A percentile compares a stretch with the other conserved stretches of the same genome.
Conservation (phyloP, 2,329 filamentous ascomycete species). For the Fusarium papillatum region DNA sequence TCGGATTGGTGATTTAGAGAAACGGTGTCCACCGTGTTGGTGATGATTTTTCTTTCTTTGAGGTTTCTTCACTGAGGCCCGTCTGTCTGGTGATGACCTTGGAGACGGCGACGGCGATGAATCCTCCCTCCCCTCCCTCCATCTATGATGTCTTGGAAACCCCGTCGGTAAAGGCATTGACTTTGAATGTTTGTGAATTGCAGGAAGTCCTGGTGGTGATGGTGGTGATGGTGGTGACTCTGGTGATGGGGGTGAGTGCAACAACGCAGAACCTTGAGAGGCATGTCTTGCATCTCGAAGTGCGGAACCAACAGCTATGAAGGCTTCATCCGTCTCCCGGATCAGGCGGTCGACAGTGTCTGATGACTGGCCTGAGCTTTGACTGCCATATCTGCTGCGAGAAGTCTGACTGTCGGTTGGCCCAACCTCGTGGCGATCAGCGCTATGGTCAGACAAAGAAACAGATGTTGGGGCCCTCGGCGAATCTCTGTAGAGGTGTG, state of each 20-base stretch:
- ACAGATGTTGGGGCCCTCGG: constrained; percentile 27
- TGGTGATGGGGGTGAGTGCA: constrained; percentile 29
- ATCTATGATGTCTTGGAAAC: constrained; percentile 29
- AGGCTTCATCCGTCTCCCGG: constrained; percentile 64
- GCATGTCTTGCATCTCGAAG: constrained; percentile 51
- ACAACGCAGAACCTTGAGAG: constrained; percentile 29
- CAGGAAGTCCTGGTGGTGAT: constrained; percentile 29
- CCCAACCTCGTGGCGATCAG: constrained; percentile 22
- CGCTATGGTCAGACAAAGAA: constrained; percentile 42
- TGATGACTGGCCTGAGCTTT: constrained; percentile 43
- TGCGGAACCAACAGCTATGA: constrained; percentile 58
- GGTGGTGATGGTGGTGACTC: constrained; percentile 32
- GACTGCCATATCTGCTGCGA: constrained; percentile 28
- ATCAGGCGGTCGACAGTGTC: constrained; percentile 61
- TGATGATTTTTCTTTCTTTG: constrained; percentile 53
- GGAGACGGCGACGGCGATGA: constrained; percentile 23
- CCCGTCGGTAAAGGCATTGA: constrained; percentile 41
- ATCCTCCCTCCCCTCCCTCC: constrained; percentile 23
- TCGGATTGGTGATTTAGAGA: constrained; percentile 33
- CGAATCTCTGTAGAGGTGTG: constrained; percentile 13
- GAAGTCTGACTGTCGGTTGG: constrained; percentile 22
- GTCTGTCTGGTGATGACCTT: constrained; percentile 40
- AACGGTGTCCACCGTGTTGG: constrained; percentile 14
- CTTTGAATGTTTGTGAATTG: constrained; percentile 34
- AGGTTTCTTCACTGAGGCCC: constrained; percentile 55